Percentiles rank a stretch among this genome's conserved stretches.
These are phyloP conservation scores for Aspergillus sp. DNA, from an alignment of 2,329 filamentous ascomycete species.

Conservation along the genomic window DNA sequence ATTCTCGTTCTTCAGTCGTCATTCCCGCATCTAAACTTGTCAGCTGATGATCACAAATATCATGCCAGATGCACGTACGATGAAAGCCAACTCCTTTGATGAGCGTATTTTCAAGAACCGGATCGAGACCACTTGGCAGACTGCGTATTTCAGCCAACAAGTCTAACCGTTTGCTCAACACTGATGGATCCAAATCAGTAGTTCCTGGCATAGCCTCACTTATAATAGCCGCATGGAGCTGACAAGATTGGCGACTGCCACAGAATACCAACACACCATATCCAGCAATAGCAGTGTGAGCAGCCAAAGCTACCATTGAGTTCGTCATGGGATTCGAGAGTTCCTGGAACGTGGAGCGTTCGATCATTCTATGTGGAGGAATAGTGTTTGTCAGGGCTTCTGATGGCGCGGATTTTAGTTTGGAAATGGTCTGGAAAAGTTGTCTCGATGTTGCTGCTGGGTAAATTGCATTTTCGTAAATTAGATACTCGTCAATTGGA, in stretches of 20 bases:
- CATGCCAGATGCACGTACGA: constrained; percentile 42
- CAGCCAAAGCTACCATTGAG: constrained; percentile 61
- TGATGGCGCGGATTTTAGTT: constrained; percentile 34
- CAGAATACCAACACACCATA: constrained; percentile 70
- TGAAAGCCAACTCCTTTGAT: constrained; percentile 67
- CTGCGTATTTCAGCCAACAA: constrained; percentile 61
- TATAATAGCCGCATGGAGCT: constrained; percentile 61
- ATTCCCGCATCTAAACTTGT: constrained; percentile 43
- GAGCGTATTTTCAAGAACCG: constrained; percentile 57
- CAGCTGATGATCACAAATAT: constrained; percentile 4
- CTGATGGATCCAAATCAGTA: constrained; percentile 39
- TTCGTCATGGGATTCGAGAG: constrained; percentile 61
- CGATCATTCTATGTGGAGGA: constrained; percentile 42
- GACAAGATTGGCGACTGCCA: constrained; percentile 60
- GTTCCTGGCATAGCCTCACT: constrained; percentile 57
- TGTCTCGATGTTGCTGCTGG: constrained; percentile 53
- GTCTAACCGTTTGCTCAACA: constrained; percentile 56
- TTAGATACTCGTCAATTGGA: constrained; percentile 68
- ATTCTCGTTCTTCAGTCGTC: constrained; percentile 67
- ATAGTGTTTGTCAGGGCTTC: constrained; percentile 27
- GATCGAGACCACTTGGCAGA: constrained; percentile 60
- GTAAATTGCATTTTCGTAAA: constrained; percentile 64
- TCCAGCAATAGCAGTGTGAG: constrained; percentile 61
- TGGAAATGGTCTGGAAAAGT: constrained; percentile 52
- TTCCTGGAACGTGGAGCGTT: constrained; percentile 53